Evolutionary conservation across 257 asterid genomes (phyloP).

Genomic region (Asclepias syriaca): DNA sequence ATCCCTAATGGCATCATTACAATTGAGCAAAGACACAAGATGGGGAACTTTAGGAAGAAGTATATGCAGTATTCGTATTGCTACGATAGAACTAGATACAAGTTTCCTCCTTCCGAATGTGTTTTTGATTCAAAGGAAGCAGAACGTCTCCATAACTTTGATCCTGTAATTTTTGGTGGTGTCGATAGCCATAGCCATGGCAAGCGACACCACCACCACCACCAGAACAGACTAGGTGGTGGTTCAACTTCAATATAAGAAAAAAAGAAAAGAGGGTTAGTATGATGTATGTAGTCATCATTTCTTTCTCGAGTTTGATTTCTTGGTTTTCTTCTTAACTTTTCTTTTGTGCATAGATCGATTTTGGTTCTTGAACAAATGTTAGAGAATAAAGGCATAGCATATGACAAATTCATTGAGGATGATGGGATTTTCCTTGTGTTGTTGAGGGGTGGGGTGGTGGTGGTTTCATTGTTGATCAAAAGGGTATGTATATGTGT

Average conservation of each 20-base stretch:
- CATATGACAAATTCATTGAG: constrained; percentile 17
- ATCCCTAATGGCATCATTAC: constrained; percentile 34
- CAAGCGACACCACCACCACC: constrained; percentile 55
- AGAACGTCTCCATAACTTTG: constrained; percentile 45
- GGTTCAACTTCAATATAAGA: constrained; percentile 35
- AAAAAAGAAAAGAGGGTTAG: background rate
- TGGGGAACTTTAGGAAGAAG: constrained; percentile 54
- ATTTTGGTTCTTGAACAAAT: background rate
- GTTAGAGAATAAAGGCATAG: constrained; percentile 4
- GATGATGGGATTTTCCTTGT: constrained; percentile 19
- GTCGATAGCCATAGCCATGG: constrained; percentile 41
- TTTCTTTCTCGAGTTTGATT: constrained; percentile 7
- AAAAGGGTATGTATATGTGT: constrained; percentile 22
- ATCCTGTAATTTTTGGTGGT: constrained; percentile 65
- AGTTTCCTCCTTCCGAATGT: constrained; percentile 52
- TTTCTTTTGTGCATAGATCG: constrained; percentile 43
- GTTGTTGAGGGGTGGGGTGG: constrained; percentile 5
- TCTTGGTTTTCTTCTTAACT: constrained; percentile 9
- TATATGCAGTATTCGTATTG: constrained; percentile 75
- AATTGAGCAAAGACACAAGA: constrained; percentile 32
- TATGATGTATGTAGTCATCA: background rate
- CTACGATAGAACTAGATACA: constrained; percentile 62
- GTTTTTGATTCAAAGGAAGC: constrained; percentile 51
- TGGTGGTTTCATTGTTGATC: constrained; percentile 12
- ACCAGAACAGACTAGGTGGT: constrained; percentile 25